Percentiles rank a stretch among this genome's conserved stretches.
Evolutionary conservation across 2,329 filamentous ascomycete genomes (phyloP).

Genomic region (Fusarium lyarnte): DNA sequence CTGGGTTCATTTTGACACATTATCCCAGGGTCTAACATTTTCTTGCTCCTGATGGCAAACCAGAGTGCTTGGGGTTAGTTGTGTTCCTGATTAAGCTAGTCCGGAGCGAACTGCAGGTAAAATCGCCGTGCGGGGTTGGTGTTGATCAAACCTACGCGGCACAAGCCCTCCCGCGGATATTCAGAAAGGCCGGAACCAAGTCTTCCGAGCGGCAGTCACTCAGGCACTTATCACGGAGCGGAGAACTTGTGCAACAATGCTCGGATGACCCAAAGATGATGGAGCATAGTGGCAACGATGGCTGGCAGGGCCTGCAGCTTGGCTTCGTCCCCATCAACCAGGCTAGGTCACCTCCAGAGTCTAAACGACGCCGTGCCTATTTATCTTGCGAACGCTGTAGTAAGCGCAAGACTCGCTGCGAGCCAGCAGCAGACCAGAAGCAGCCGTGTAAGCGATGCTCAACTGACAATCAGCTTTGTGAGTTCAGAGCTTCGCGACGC

Average conservation of each 20-base stretch:
- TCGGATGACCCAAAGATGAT: neutral
- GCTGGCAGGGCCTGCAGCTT: neutral
- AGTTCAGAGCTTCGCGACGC: constrained; percentile 1
- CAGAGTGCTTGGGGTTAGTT: neutral
- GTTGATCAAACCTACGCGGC: neutral
- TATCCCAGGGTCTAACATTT: no score
- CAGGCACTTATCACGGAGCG: neutral
- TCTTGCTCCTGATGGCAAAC: no score
- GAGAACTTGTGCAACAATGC: neutral
- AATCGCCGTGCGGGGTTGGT: neutral
- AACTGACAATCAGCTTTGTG: constrained; percentile 1
- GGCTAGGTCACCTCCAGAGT: neutral
- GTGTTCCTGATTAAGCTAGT: neutral
- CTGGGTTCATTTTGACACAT: no score
- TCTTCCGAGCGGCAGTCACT: neutral
- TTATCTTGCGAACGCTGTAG: constrained; percentile 5
- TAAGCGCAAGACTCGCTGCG: constrained; percentile 21
- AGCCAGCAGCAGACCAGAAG: neutral
- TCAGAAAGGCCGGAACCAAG: neutral
- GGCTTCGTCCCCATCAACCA: neutral
- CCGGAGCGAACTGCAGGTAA: neutral
- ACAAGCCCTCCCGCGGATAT: neutral
- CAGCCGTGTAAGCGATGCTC: constrained; percentile 10
- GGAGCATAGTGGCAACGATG: neutral
- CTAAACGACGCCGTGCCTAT: neutral